Base-by-base conservation (phyloP, 2,329 filamentous ascomycete genomes). In the Trichophyton verrucosum region DNA sequence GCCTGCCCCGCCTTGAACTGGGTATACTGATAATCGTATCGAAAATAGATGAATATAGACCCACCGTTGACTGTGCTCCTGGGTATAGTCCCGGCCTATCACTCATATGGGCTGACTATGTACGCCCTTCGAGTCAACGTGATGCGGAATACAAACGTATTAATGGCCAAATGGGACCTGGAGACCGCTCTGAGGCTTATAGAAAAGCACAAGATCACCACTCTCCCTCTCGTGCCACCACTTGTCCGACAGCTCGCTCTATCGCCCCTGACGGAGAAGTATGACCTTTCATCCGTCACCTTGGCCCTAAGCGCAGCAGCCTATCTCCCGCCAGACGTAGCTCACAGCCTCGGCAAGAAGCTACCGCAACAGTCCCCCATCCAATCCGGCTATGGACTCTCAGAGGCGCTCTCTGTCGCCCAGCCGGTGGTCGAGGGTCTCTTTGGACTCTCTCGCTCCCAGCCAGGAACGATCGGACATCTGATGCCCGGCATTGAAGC, bases 401-500 rank as follows among this genome's bases (percentile, higher is more conserved):
- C 60, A 17, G 60, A 63, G 36, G 62, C 62, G 7, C 56, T 47
- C 40, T 63, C 62, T n/a, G 59, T 63, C 27, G 60, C 60, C 13
- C 49, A 57, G 17, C 60, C 60, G 33, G 51, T 61, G n/a, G 24
- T 40, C 7, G 60, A 61, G 59, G 62, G 62, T 13, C 61, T 63
- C 59, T 63, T 63, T 55, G 62, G 62, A 1, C 49, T 63, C n/a
- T 60, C 62, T 1, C 57, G 49, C 38, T 57, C 58, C 11, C 40
- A 59, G 3, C 60, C 61, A 3, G 74, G 74, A 1, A 67, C 66
- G 1, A 74, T 73, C 2, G 75, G 75, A 3, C 68, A 65, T 44
- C 61, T 77, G 8, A 60, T 77, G 9, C 73, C 75, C 0, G 72
- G 72, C 1, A 71, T 77, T 5, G 73, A 77, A 62, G 75, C 73